A percentile compares a stretch with the other conserved stretches of the same genome.
These are phyloP conservation scores for Trichocladium antarcticum DNA, from an alignment of 495 filamentous ascomycete genomes.

Conservation along the genomic window DNA sequence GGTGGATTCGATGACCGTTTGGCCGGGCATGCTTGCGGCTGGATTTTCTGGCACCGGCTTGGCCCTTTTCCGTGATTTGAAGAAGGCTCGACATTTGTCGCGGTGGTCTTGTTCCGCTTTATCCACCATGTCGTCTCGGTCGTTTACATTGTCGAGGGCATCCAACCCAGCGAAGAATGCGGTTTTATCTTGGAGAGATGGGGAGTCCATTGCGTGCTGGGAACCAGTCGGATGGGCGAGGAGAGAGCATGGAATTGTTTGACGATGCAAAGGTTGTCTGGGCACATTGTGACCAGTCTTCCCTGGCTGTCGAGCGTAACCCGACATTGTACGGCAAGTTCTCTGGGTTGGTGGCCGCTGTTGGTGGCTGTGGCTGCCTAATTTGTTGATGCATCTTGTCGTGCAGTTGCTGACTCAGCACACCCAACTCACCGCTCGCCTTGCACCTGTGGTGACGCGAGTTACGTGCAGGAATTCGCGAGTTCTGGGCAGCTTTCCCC, in stretches of 20 bases:
- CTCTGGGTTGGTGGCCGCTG: not conserved
- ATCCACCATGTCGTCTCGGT: conserved; percentile 17
- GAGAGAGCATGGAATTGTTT: not conserved
- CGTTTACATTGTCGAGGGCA: conserved; percentile 12
- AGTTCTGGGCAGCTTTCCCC: too few species aligned
- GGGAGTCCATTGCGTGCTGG: conserved; percentile 12
- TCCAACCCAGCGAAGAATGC: conserved; percentile 23
- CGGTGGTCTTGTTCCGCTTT: conserved; percentile 17
- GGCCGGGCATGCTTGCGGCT: not conserved
- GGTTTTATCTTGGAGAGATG: conserved; percentile 17
- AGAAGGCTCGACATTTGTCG: conserved; percentile 15
- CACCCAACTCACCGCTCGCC: too few species aligned
- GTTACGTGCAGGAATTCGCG: too few species aligned
- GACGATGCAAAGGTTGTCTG: not conserved
- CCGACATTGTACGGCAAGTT: not conserved
- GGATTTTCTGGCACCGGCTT: not conserved
- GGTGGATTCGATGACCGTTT: conserved; percentile 16
- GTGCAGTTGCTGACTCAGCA: too few species aligned
- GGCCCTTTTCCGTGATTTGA: conserved; percentile 9
- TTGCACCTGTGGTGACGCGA: too few species aligned
- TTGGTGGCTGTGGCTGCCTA: not conserved
- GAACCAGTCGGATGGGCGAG: not conserved
- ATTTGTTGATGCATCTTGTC: too few species aligned
- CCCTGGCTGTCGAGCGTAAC: not conserved
- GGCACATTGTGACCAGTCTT: not conserved